Evolutionary conservation across 768 basidiomycete genomes (phyloP).

Genomic region (Phaeolepiota aurea): DNA sequence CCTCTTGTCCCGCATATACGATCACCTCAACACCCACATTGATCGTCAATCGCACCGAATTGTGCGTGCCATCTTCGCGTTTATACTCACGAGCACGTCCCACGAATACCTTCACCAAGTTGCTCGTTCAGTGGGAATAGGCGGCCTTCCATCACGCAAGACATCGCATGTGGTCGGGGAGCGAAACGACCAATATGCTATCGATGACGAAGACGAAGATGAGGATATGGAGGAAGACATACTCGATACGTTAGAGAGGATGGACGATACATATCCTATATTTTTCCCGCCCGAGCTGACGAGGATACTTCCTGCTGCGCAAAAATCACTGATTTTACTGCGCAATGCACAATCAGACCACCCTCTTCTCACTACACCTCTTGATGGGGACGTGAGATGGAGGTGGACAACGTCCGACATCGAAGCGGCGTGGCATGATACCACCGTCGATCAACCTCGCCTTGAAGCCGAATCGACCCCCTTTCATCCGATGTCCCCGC

Average conservation of each 20-base stretch:
- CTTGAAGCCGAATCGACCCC: neutral
- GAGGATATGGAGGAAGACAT: conserved; percentile 29
- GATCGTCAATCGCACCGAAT: conserved; percentile 39
- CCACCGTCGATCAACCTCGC: neutral
- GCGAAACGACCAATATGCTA: conserved; percentile 18
- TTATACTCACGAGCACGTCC: conserved; percentile 57
- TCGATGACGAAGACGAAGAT: conserved; percentile 29
- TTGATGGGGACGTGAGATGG: conserved; percentile 36
- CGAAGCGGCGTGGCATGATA: conserved; percentile 32
- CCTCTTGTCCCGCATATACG: conserved; percentile 56
- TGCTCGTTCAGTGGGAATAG: conserved; percentile 52
- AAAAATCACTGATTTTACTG: conserved; percentile 61
- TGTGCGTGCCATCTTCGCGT: conserved; percentile 52
- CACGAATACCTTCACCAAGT: conserved; percentile 53
- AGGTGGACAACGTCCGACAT: conserved; percentile 56
- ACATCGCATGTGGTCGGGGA: conserved; percentile 15
- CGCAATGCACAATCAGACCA: conserved; percentile 59
- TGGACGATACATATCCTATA: conserved; percentile 43
- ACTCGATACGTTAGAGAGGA: conserved; percentile 24
- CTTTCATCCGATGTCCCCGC: neutral
- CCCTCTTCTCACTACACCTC: conserved; percentile 31
- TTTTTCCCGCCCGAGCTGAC: conserved; percentile 52
- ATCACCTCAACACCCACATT: conserved; percentile 43
- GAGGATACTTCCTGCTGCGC: conserved; percentile 51
- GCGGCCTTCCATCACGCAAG: conserved; percentile 18